Base-by-base conservation (phyloP, 2,329 filamentous ascomycete genomes). In the Raffaelea albimanens region DNA sequence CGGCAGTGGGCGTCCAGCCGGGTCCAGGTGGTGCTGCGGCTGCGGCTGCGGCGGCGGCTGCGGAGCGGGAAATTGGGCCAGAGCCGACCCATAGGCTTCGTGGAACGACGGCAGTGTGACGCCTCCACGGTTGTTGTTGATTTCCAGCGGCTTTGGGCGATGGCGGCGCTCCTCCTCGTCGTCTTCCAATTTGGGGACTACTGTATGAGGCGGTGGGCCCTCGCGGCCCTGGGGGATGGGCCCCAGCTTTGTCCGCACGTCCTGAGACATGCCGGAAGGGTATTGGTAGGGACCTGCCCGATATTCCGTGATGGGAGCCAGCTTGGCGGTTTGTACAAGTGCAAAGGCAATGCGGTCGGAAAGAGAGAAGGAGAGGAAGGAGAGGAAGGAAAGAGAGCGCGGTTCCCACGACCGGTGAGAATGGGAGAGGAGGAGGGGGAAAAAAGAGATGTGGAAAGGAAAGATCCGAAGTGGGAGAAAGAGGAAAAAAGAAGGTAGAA, bases 41-140 rank as follows among this genome's bases (percentile, higher is more conserved):
- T 47, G 51, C 8, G 25, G 33, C 29, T 18, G 41, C 3, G 44
- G 44, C 9, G 43, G 31, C 10, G 43, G 51, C 1, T 16, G 49
- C 5, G 43, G 48, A 1, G 47, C 36, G 8, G 48, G 43, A n/a
- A 49, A 52, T 19, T 44, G 44, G 2, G 42, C 48, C 2, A 50
- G 38, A 7, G 45, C 50, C 3, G 25, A 43, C 20, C 53, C 53
- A 21, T 54, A 54, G 3, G 52, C 49, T 42, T 55, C 53, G 3
- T 52, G 46, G 23, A 55, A 55, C 3, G 50, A 52, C 10, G 53
- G 53, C 4, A 55, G 47, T 4, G 51, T 52, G 14, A 53, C 50
- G 22, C 41, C 39, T n/a, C n/a, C n/a, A n/a, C n/a, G n/a, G 41
- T 46, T 55, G n/a, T 40, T 33, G 19, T 40, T 50, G 33, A 43